Evolutionary conservation across 257 asterid species (phyloP), one percentile per base, ranked within the genome.

Genomic region (Paulownia fortunei): DNA sequence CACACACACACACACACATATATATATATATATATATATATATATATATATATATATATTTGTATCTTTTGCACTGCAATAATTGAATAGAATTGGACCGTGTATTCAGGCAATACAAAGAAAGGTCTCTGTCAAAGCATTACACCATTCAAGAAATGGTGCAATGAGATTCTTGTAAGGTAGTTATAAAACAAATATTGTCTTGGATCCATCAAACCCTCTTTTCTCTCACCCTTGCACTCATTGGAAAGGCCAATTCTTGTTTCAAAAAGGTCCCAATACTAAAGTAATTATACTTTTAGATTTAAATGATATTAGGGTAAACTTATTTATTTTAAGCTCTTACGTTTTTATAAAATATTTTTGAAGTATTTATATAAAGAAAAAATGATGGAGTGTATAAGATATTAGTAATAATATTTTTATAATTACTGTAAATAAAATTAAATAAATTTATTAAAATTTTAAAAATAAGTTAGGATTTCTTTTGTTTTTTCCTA

Each of bases 201-300:
- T 60, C 72, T 80, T 75, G 81, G 84, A 81, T 81, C 81, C 79
- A 71, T 32, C 71, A 62, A 61, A 37, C 34, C 73, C 72, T 30
- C 44, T 61, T 51, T 60, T 70, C 62, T 56, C 58, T 66, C 56
- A 39, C 81, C 81, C 72, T 72, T 78, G 23, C 81, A 46, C 32
- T 15, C 74, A 30, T 68, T 69, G 83, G 72, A 74, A 77, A 72
- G 81, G 44, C 83, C 83, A 73, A 36, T 44, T 42, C 44, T 21
- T 41, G 12, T 68, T 24, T 52, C 21, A 10, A 18, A 75, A 62
- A n/a, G 66, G 63, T 72, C 66, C 52, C 69, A 12, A 9, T 9
- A 63, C 5, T 63, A n/a, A 63, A 12, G 1, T 12, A 44, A 44
- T 2, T 12, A 44, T 2, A 2, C 8, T 41, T 41, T n/a, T n/a